A percentile compares a stretch with the other conserved stretches of the same genome.
Conservation (phyloP, 192 early-diverging fungal species). For the Endogone sp. region DNA sequence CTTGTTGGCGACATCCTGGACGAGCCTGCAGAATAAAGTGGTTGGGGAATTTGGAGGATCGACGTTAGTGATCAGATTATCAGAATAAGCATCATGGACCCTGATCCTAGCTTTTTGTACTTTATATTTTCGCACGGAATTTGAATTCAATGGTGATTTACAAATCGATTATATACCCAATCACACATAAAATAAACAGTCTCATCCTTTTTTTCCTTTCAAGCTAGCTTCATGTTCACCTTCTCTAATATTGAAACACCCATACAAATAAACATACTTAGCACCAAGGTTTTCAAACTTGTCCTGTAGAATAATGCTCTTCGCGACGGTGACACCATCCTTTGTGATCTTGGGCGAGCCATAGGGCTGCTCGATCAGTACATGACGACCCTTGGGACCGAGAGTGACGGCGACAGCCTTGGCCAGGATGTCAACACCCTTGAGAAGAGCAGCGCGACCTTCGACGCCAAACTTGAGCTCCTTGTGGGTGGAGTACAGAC, state of each 20-base stretch:
- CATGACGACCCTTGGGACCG: conserved; percentile 98
- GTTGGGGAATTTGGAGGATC: not conserved
- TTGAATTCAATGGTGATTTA: no score
- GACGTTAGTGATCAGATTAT: no score
- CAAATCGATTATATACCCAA: no score
- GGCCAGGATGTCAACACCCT: conserved; percentile 96
- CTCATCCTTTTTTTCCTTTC: no score
- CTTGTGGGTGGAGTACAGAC: conserved; percentile 89
- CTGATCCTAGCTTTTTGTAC: no score
- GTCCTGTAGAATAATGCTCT: conserved; percentile 94
- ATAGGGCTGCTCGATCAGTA: conserved; percentile 97
- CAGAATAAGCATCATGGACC: no score
- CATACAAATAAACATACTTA: conserved; percentile 46
- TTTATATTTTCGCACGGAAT: no score
- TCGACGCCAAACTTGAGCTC: conserved; percentile 96
- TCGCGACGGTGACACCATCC: conserved; percentile 99
- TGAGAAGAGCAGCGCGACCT: conserved; percentile 86
- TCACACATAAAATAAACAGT: no score
- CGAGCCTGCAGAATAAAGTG: conserved; percentile 59
- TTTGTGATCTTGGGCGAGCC: conserved; percentile 99
- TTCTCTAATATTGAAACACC: no score
- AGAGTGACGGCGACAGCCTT: conserved; percentile 99
- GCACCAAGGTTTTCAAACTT: conserved; percentile 99
- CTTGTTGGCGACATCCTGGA: conserved; percentile 99
- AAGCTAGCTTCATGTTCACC: no score